A percentile compares a stretch with the other conserved stretches of the same genome.
phyloP scores from a whole-genome alignment of 2,329 filamentous ascomycete genomes.

The Lecanicillium sp. region DNA sequence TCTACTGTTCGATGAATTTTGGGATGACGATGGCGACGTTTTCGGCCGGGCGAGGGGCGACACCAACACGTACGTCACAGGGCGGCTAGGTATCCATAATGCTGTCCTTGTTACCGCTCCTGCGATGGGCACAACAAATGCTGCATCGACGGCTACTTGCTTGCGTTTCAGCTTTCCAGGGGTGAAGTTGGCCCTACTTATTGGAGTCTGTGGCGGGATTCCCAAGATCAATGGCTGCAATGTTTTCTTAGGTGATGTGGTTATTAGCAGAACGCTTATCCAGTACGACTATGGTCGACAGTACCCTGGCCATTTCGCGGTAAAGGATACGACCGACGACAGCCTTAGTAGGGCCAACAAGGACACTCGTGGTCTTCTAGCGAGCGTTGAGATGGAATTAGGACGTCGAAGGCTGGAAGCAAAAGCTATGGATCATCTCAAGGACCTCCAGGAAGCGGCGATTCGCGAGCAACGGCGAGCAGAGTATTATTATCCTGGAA shows the following conservation, averaged over 20 bases:
- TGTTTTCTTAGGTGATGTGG: slow-evolving; percentile 23
- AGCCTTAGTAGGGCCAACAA: slow-evolving; percentile 17
- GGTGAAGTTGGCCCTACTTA: slow-evolving; percentile 26
- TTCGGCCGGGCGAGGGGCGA: slow-evolving; percentile 18
- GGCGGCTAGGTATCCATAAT: slow-evolving; percentile 18
- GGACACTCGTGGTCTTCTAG: slow-evolving; percentile 11
- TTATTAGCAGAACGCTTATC: slow-evolving; percentile 21
- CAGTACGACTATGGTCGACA: slow-evolving; percentile 20
- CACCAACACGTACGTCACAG: slow-evolving; percentile 20
- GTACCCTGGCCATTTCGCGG: slow-evolving; percentile 15
- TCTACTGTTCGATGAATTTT: slow-evolving; percentile 18
- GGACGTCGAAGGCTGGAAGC: too few species aligned
- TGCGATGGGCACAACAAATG: slow-evolving; percentile 20
- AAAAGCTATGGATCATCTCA: too few species aligned
- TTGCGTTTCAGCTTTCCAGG: slow-evolving; percentile 24
- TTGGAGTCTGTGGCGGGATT: slow-evolving; percentile 33
- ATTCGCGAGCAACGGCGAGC: too few species aligned
- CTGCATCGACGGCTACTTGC: slow-evolving; percentile 16
- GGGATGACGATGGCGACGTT: slow-evolving; percentile 13
- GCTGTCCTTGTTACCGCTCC: slow-evolving; percentile 21
- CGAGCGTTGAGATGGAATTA: too few species aligned
- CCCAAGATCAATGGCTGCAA: slow-evolving; percentile 12
- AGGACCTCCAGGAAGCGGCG: too few species aligned
- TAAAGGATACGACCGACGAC: slow-evolving; percentile 18
- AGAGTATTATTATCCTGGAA: too few species aligned